Evolutionary conservation across 805 yeast species (phyloP), one percentile per base, ranked within the genome.

Genomic region (Kockiozyma suomiensis): DNA sequence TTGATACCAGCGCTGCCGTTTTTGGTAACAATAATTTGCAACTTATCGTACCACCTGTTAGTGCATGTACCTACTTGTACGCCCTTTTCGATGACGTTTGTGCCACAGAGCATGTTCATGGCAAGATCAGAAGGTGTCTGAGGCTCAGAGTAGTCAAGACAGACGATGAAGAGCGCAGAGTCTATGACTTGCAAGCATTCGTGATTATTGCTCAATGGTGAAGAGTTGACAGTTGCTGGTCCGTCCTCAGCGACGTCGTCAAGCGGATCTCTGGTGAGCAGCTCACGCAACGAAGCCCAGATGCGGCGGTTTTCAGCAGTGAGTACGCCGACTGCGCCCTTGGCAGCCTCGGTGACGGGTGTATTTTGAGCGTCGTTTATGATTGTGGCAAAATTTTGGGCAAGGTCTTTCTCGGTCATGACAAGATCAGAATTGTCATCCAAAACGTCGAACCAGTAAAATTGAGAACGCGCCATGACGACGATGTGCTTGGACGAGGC

Each of bases 31-130:
- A 91, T 91, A 66, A 91, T 80, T 74, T 91, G 97, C 65, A 91
- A 75, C 75, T 91, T 91, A 75, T 91, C 97, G 72, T 90, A 91
- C 97, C 97, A 91, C 72, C 97, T 79, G 74, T 91, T 91, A 35
- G 96, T 87, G 75, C 97, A 90, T 3, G 97, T 90, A 60, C 97
- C 97, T 35, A 87, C 86, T 75, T 91, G 97, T 51, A 90, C 85
- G 68, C 97, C 97, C 67, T 88, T 83, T 63, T 88, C 89, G 41
- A 91, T 77, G 38, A 81, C 82, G 12, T 90, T 85, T 60, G 87
- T 82, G 4, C 97, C 97, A 73, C 97, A 91, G 45, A 91, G 81
- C 86, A 90, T 87, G 71, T 91, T 90, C 70, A 87, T 86, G 15
- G 94, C 83, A 69, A 91, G 75, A 59, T 87, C 88, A 19, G 76